Evolutionary conservation across 1,139 yeast genomes (phyloP).

Genomic region (Hanseniaspora uvarum): DNA sequence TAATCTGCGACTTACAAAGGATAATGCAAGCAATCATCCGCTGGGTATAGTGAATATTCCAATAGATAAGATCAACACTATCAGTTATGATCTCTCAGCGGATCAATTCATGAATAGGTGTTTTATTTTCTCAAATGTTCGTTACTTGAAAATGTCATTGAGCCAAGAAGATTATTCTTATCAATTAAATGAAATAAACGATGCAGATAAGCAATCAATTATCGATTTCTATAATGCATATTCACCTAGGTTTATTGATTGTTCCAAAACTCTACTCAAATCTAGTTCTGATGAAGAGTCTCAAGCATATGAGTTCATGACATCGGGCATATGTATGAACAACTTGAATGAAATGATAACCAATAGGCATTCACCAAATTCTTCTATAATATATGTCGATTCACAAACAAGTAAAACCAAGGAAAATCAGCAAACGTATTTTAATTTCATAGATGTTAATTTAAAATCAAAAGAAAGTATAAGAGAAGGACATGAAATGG

Average conservation of each 20-base stretch:
- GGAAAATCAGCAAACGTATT: slow-evolving; percentile 18
- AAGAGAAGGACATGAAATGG: slow-evolving; percentile 32
- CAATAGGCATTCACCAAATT: not conserved
- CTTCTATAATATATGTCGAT: not conserved
- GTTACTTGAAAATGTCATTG: not conserved
- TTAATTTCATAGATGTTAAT: slow-evolving; percentile 33
- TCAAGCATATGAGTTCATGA: not conserved
- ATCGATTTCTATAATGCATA: not conserved
- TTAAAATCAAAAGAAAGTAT: slow-evolving; percentile 33
- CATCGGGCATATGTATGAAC: not conserved
- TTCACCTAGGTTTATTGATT: not conserved
- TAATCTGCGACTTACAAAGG: not conserved
- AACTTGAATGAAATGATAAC: not conserved
- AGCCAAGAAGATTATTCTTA: not conserved
- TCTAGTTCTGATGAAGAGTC: not conserved
- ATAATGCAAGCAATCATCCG: not conserved
- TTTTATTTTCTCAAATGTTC: not conserved
- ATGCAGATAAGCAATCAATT: not conserved
- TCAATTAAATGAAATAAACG: not conserved
- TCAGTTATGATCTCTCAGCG: not conserved
- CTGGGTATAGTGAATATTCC: not conserved
- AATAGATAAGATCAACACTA: not conserved
- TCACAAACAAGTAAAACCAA: not conserved
- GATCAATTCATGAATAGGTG: not conserved
- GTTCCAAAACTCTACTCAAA: not conserved